Percentiles rank a stretch among this genome's conserved stretches.
phyloP scores from a whole-genome alignment of 495 filamentous ascomycete genomes.

The Melanomma pulvis-pyrius region DNA sequence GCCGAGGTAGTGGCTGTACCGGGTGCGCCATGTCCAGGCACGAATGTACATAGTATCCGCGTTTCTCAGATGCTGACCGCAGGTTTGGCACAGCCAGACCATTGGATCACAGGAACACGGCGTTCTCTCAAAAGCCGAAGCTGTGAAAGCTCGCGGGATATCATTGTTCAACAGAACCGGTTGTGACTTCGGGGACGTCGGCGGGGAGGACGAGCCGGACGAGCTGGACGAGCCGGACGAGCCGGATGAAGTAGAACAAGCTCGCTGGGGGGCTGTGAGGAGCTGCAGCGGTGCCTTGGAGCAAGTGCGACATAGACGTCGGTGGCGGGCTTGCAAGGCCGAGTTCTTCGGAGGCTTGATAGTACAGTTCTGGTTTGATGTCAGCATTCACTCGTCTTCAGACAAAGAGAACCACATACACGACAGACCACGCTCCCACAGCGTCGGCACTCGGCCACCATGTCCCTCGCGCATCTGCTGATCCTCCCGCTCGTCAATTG shows the following conservation, averaged over 20 bases:
- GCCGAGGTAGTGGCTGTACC: slow-evolving; percentile 78
- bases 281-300: slow-evolving; percentile 61
- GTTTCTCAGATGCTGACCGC: slow-evolving; percentile 67
- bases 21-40: slow-evolving; percentile 84
- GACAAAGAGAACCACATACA: slow-evolving; percentile 49
- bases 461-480: slow-evolving; percentile 76
- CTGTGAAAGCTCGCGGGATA: slow-evolving; percentile 42
- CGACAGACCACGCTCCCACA: slow-evolving; percentile 78
- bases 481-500: slow-evolving; percentile 65
- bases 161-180: slow-evolving; percentile 1
- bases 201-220: slow-evolving; percentile 34
- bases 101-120: slow-evolving; percentile 69
- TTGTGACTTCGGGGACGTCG: slow-evolving; percentile 8
- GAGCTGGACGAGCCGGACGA: slow-evolving; percentile 24
- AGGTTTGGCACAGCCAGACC: slow-evolving; percentile 80
- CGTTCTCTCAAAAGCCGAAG: slow-evolving; percentile 55
- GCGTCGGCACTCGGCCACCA: slow-evolving; percentile 78
- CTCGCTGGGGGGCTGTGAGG: slow-evolving; percentile 8
- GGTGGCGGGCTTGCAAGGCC: slow-evolving; percentile 68
- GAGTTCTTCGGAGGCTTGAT: slow-evolving; percentile 69
- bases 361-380: slow-evolving; percentile 71
- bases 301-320: slow-evolving; percentile 77
- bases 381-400: slow-evolving; percentile 10
- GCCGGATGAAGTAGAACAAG: neutral
- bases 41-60: slow-evolving; percentile 75